Percentiles rank a stretch among this genome's conserved stretches.
phyloP scores from a whole-genome alignment of 805 yeast genomes.

The Dipodascus geniculatus region DNA sequence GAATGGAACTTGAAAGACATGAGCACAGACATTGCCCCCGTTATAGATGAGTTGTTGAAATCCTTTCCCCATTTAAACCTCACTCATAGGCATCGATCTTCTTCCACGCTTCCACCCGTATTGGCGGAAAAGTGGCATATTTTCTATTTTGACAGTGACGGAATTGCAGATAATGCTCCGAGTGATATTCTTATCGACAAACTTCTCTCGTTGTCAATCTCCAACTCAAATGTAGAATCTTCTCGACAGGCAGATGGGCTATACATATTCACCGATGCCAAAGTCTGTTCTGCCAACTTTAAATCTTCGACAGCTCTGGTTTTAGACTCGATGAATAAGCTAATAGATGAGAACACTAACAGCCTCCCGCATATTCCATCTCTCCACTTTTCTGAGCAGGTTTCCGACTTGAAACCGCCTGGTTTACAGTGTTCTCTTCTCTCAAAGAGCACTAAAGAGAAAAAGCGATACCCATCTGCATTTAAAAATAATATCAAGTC shows the following conservation, averaged over 20 bases:
- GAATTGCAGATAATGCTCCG: slow-evolving; percentile 18
- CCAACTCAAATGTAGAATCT: neutral
- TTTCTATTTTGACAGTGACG: slow-evolving; percentile 22
- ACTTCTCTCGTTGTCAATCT: neutral
- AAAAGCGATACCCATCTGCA: neutral
- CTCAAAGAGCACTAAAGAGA: neutral
- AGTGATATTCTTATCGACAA: slow-evolving; percentile 9
- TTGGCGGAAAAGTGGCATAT: slow-evolving; percentile 23
- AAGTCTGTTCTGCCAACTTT: neutral
- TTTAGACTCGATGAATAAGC: slow-evolving; percentile 10
- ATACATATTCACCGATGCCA: neutral
- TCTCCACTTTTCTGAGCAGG: neutral
- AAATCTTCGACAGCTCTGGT: slow-evolving; percentile 8
- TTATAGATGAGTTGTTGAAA: slow-evolving; percentile 18
- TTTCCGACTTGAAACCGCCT: neutral
- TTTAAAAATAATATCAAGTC: neutral
- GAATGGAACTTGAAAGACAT: slow-evolving; percentile 26
- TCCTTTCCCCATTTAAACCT: slow-evolving; percentile 13
- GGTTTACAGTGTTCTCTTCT: neutral
- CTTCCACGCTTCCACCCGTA: slow-evolving; percentile 10
- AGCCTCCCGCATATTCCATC: neutral
- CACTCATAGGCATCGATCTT: slow-evolving; percentile 12
- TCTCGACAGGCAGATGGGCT: slow-evolving; percentile 4
- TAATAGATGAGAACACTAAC: slow-evolving; percentile 4
- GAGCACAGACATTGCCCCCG: slow-evolving; percentile 24